These are phyloP conservation scores for Curvularia lunata DNA, from an alignment of 2,329 filamentous ascomycete species.

Conservation along the genomic window DNA sequence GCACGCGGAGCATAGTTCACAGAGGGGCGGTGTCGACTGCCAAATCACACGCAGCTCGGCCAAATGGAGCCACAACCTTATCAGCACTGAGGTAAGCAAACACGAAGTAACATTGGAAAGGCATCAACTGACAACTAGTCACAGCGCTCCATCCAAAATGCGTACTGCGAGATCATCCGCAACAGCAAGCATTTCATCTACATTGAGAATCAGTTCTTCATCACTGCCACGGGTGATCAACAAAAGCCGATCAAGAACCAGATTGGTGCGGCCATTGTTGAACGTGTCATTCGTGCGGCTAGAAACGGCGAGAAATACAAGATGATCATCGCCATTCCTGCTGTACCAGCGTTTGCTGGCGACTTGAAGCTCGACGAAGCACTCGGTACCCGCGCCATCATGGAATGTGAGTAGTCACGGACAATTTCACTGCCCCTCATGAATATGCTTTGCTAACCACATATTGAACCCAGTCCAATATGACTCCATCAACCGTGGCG, in stretches of 20 bases:
- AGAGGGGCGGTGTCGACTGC: slow-evolving; percentile 39
- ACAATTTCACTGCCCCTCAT: background rate
- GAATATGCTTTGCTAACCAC: background rate
- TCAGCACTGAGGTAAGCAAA: slow-evolving; percentile 58
- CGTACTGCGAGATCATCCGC: slow-evolving; percentile 75
- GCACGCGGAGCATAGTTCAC: slow-evolving; percentile 40
- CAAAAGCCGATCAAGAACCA: slow-evolving; percentile 78
- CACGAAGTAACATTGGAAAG: background rate
- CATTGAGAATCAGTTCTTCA: slow-evolving; percentile 89
- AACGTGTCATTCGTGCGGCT: slow-evolving; percentile 75
- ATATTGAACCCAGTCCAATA: slow-evolving; percentile 65
- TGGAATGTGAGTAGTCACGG: slow-evolving; percentile 61
- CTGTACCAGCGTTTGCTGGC: slow-evolving; percentile 82
- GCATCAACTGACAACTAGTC: slow-evolving; percentile 13
- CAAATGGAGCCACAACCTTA: slow-evolving; percentile 65
- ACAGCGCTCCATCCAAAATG: slow-evolving; percentile 81
- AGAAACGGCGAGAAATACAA: slow-evolving; percentile 71
- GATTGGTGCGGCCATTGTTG: slow-evolving; percentile 79
- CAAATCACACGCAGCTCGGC: slow-evolving; percentile 51
- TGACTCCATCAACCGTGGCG: slow-evolving; percentile 76
- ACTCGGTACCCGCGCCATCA: slow-evolving; percentile 80
- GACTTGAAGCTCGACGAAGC: slow-evolving; percentile 75
- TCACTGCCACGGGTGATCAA: slow-evolving; percentile 75
- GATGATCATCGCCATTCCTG: slow-evolving; percentile 78
- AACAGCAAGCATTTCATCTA: slow-evolving; percentile 76